phyloP scores from a whole-genome alignment of 768 basidiomycete species.

The Xanthoconium stramineum region DNA sequence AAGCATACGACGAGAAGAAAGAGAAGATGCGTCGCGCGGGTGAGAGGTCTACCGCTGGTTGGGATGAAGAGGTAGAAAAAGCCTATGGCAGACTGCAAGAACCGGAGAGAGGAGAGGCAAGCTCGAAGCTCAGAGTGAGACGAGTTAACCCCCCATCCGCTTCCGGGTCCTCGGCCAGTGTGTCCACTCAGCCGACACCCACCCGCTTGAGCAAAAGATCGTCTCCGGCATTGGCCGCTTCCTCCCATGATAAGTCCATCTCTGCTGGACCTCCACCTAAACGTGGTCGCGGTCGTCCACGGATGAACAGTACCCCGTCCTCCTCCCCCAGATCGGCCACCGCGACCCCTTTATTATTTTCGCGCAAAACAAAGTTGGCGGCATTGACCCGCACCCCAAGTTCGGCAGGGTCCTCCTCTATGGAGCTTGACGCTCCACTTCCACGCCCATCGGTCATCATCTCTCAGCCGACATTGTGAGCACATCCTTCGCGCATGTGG shows the following conservation, averaged over 20 bases:
- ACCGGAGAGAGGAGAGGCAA: constrained; percentile 24
- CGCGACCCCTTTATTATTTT: neutral
- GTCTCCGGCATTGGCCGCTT: constrained; percentile 12
- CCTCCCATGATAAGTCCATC: constrained; percentile 13
- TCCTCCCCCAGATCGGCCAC: constrained; percentile 9
- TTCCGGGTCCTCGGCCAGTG: constrained; percentile 5
- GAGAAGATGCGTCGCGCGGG: constrained; percentile 14
- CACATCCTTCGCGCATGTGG: neutral
- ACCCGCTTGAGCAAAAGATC: constrained; percentile 2
- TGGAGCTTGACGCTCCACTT: neutral
- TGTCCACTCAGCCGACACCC: constrained; percentile 3
- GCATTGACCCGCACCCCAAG: neutral
- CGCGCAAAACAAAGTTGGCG: constrained; percentile 2
- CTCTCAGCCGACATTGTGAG: constrained; percentile 24
- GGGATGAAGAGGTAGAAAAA: constrained; percentile 29
- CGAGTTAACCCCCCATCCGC: constrained; percentile 8
- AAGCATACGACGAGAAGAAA: constrained; percentile 46
- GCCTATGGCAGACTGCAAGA: constrained; percentile 21
- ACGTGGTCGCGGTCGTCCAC: constrained; percentile 4
- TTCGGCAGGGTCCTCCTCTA: constrained; percentile 17
- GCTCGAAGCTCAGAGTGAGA: constrained; percentile 21
- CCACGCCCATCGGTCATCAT: constrained; percentile 17
- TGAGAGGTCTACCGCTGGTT: constrained; percentile 12
- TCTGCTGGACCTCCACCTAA: constrained; percentile 10
- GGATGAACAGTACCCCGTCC: neutral